A percentile compares a stretch with the other conserved stretches of the same genome.
Conservation (phyloP, 2,329 filamentous ascomycete species). For the Botrytis galanthina region DNA sequence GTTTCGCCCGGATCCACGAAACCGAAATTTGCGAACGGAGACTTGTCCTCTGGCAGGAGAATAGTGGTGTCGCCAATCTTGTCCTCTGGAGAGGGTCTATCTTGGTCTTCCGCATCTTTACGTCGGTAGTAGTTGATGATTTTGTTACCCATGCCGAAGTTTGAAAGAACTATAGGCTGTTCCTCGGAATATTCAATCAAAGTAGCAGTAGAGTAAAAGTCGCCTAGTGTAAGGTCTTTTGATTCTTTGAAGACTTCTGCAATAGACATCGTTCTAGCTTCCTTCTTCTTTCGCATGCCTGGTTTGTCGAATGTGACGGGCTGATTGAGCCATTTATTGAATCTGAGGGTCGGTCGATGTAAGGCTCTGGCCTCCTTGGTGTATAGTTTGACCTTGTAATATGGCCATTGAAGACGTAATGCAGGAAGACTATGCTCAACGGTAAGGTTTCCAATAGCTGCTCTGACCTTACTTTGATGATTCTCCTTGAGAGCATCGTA, state of each 20-base stretch:
- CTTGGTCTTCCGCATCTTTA: constrained; percentile 61
- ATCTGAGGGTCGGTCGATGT: constrained; percentile 75
- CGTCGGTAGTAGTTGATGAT: constrained; percentile 96
- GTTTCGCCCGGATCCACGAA: constrained; percentile 88
- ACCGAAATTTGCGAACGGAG: constrained; percentile 92
- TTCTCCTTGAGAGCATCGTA: constrained; percentile 97
- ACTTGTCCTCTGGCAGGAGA: constrained; percentile 88
- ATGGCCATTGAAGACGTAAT: constrained; percentile 87
- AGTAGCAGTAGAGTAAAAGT: constrained; percentile 77
- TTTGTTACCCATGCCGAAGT: constrained; percentile 95
- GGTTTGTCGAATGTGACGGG: constrained; percentile 71
- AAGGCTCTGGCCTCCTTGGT: constrained; percentile 74
- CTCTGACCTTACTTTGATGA: constrained; percentile 92
- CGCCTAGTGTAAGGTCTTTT: constrained; percentile 79
- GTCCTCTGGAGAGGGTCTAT: constrained; percentile 44
- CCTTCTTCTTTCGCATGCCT: constrained; percentile 74
- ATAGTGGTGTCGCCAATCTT: constrained; percentile 88
- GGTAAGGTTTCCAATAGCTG: constrained; percentile 85
- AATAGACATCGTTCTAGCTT: constrained; percentile 74
- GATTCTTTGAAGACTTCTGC: constrained; percentile 77
- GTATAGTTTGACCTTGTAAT: constrained; percentile 84
- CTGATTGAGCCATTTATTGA: constrained; percentile 65
- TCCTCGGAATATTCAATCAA: constrained; percentile 96
- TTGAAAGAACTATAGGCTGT: constrained; percentile 85
- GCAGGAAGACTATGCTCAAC: constrained; percentile 94